Evolutionary conservation across 2,329 filamentous ascomycete species (phyloP), one percentile per base, ranked within the genome.

Genomic region (Ophidiomyces ophidiicola): DNA sequence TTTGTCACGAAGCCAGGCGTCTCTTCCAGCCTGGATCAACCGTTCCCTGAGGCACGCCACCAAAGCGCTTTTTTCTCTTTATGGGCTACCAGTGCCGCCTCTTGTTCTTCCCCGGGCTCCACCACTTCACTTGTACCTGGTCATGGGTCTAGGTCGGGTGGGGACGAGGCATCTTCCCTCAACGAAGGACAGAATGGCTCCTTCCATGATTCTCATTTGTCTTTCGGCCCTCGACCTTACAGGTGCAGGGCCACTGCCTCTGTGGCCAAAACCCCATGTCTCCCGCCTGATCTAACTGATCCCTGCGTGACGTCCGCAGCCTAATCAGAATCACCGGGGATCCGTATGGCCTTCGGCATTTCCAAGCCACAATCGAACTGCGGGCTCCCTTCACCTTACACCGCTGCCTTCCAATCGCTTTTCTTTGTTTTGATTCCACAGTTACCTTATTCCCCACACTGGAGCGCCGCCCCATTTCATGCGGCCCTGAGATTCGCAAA

Each of bases 81-180:
- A 36, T 31, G 29, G 39, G 32, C 18, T 10, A 15, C 11, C 30
- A 34, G 34, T 18, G 34, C 34, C 35, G 23, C 39, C 25, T 38
- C 36, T 42, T 36, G 39, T 31, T 44, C 35, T 44, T 42, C 43
- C 43, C 43, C 43, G 43, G 33, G 39, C 43, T 44, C 43, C 43
- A 44, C 43, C 39, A 21, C 20, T 15, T 39, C 19, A 32, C 28
- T 20, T 15, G n/a, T n/a, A n/a, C n/a, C n/a, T 29, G 20, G 36
- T 39, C 36, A 39, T 39, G 36, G 36, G 36, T 39, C 29, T 20
- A 39, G 28, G 26, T 21, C 32, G 15, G 36, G 36, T 38, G 28
- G 26, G 18, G 36, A 38, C 28, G 28, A 21, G 28, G 36, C 25
- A 28, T 14, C n/a, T n/a, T n/a, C n/a, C n/a, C n/a, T n/a, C n/a